phyloP scores from a whole-genome alignment of 805 yeast genomes.

The Priceomyces fermenticarens region DNA sequence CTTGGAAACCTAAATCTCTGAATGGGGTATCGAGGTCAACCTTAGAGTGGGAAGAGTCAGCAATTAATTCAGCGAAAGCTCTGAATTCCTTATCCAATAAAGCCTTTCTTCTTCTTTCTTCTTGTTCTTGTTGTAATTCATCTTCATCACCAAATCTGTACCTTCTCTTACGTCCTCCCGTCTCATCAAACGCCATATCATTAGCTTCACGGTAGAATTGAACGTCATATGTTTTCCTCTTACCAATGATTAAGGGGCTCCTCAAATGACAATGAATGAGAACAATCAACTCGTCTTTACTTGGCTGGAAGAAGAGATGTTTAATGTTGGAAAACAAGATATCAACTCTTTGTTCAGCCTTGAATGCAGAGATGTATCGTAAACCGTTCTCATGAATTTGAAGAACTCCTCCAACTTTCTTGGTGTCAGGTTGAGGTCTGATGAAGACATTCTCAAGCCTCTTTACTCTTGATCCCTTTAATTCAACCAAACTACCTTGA shows the following conservation, averaged over 20 bases:
- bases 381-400: slow-evolving; percentile 96
- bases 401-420: slow-evolving; percentile 85
- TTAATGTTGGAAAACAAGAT: slow-evolving; percentile 86
- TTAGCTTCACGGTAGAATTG: slow-evolving; percentile 97
- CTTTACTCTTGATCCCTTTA: slow-evolving; percentile 78
- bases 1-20: slow-evolving; percentile 93
- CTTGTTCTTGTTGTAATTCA: slow-evolving; percentile 97
- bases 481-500: slow-evolving; percentile 83
- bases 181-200: slow-evolving; percentile 94
- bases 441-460: slow-evolving; percentile 85
- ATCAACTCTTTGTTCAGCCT: slow-evolving; percentile 84
- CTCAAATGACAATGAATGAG: slow-evolving; percentile 90
- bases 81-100: slow-evolving; percentile 89
- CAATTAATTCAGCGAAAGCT: slow-evolving; percentile 82
- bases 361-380: slow-evolving; percentile 82
- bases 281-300: slow-evolving; percentile 90
- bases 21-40: slow-evolving; percentile 91
- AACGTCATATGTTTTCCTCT: slow-evolving; percentile 90
- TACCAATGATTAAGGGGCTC: slow-evolving; percentile 92
- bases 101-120: slow-evolving; percentile 89
- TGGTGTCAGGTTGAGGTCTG: slow-evolving; percentile 97
- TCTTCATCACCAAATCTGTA: slow-evolving; percentile 96
- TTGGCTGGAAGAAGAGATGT: slow-evolving; percentile 93
- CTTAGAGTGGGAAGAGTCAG: slow-evolving; percentile 80
- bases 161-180: slow-evolving; percentile 87